Percentiles rank a stretch among this genome's conserved stretches.
phyloP scores from a whole-genome alignment of 164 flowering plant genomes.

The Pachysandra terminalis region DNA sequence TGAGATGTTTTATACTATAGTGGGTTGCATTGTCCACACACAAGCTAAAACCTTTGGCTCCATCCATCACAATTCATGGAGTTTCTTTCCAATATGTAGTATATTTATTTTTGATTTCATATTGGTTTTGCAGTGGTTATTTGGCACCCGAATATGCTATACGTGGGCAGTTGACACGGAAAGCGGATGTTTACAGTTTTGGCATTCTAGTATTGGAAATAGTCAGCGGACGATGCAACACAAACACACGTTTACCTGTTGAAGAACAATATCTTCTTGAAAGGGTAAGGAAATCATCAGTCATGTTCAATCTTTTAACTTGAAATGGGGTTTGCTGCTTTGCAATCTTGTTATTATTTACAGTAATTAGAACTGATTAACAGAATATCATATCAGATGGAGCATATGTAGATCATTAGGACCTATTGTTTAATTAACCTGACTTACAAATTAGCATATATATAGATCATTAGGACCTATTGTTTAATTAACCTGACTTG shows the following conservation, averaged over 20 bases:
- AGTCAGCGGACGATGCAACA: conserved; percentile 79
- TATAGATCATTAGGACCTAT: background rate
- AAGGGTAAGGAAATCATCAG: conserved; percentile 46
- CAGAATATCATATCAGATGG: background rate
- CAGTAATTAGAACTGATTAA: background rate
- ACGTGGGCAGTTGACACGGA: conserved; percentile 80
- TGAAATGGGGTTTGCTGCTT: background rate
- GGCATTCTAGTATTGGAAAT: conserved; percentile 93
- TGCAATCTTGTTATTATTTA: background rate
- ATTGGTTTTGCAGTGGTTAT: conserved; percentile 62
- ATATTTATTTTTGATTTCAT: background rate
- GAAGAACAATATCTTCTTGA: conserved; percentile 81
- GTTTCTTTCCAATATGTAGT: background rate
- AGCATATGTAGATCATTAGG: background rate
- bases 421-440: background rate
- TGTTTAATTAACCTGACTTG: too few species aligned
- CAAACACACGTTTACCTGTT: conserved; percentile 47
- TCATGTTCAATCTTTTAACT: background rate
- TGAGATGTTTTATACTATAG: too few species aligned
- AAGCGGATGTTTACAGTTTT: conserved; percentile 86
- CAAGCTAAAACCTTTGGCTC: background rate
- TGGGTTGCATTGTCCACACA: too few species aligned
- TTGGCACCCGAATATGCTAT: conserved; percentile 98
- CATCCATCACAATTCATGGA: background rate
- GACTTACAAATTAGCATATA: background rate